phyloP scores from a whole-genome alignment of 2,329 filamentous ascomycete genomes.

The Passalora sequoiae region DNA sequence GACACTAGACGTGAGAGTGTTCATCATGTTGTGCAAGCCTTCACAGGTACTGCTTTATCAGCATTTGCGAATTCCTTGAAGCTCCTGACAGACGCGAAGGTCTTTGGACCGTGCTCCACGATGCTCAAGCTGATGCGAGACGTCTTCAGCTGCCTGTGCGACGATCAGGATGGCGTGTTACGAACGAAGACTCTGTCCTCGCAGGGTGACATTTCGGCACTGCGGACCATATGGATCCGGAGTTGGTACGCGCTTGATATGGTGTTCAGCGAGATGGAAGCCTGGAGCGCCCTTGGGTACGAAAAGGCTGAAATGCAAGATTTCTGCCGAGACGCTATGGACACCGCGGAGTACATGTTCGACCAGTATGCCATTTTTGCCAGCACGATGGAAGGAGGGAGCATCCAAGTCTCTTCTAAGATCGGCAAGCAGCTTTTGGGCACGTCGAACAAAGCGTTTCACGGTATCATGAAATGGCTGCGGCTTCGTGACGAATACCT shows the following conservation, averaged over 20 bases:
- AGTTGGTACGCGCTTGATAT: slow-evolving; percentile 77
- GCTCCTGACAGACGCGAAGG: slow-evolving; percentile 51
- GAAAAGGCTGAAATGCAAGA: slow-evolving; percentile 79
- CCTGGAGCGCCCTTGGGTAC: slow-evolving; percentile 67
- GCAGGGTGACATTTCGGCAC: slow-evolving; percentile 56
- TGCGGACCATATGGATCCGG: slow-evolving; percentile 75
- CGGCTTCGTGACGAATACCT: slow-evolving; percentile 84
- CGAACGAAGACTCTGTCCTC: slow-evolving; percentile 52
- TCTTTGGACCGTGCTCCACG: slow-evolving; percentile 55
- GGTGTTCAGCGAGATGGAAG: slow-evolving; percentile 76
- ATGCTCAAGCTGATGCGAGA: slow-evolving; percentile 59
- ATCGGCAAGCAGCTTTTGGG: slow-evolving; percentile 54
- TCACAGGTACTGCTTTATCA: slow-evolving; percentile 53
- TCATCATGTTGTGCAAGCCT: slow-evolving; percentile 54
- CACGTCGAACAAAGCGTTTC: slow-evolving; percentile 60
- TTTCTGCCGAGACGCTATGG: slow-evolving; percentile 92
- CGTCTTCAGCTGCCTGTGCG: slow-evolving; percentile 59
- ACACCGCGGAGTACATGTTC: slow-evolving; percentile 81
- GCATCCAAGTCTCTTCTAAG: slow-evolving; percentile 32
- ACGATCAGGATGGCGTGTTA: slow-evolving; percentile 58
- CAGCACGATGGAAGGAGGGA: slow-evolving; percentile 53
- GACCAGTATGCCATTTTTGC: slow-evolving; percentile 79
- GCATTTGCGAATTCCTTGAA: slow-evolving; percentile 54
- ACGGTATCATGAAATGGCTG: slow-evolving; percentile 71
- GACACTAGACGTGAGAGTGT: slow-evolving; percentile 57